These are phyloP conservation scores for Lenwebbia sp. DNA, from an alignment of 345 rosid genomes.

Conservation along the genomic window DNA sequence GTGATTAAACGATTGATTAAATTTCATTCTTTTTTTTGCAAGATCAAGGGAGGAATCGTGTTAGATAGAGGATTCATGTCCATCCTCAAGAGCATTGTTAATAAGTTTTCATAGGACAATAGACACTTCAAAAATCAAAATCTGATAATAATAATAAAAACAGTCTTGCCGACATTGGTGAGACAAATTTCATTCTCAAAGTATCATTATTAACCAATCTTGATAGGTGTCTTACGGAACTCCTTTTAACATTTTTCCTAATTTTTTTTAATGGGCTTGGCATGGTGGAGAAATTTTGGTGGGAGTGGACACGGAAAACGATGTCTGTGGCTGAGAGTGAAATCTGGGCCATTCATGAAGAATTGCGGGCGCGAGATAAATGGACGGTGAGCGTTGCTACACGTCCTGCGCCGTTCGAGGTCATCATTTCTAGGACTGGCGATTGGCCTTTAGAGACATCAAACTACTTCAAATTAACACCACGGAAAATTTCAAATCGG, in stretches of 20 bases:
- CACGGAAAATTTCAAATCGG: too few relatives aligned
- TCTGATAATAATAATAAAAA: rapidly evolving
- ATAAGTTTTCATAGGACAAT: not conserved
- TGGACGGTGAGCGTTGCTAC: not conserved
- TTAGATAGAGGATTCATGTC: not conserved
- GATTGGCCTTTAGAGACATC: not conserved
- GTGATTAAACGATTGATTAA: not conserved
- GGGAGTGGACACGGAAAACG: not conserved
- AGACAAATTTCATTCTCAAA: not conserved
- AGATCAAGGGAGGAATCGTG: not conserved
- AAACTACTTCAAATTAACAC: too few relatives aligned
- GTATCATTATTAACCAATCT: not conserved
- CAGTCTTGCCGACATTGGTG: not conserved
- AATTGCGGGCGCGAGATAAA: not conserved
- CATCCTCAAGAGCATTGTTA: rapidly evolving
- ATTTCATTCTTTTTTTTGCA: too few relatives aligned
- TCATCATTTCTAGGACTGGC: not conserved
- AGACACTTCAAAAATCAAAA: not conserved
- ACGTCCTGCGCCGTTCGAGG: not conserved
- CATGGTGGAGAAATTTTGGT: not conserved
- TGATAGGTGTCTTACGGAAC: not conserved
- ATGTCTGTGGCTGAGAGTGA: not conserved
- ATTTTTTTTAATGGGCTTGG: not conserved
- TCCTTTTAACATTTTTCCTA: not conserved
- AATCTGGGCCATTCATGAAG: not conserved